Percentiles rank a stretch among this genome's conserved stretches.
Evolutionary conservation across 108 stramenopile genomes (phyloP).

Genomic region (Bacterosira constricta): DNA sequence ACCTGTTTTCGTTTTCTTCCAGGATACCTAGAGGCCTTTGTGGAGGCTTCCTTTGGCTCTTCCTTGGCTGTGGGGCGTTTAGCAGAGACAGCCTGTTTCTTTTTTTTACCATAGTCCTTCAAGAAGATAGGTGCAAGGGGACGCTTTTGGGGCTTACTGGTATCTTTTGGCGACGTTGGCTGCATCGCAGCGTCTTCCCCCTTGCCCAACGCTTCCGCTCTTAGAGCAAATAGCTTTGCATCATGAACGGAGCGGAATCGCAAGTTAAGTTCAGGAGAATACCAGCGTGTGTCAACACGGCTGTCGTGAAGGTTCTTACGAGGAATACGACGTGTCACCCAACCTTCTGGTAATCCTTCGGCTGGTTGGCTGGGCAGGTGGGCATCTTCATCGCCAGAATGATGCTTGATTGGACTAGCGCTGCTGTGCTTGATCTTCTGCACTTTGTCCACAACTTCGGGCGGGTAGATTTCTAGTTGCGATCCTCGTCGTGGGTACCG

Average conservation of each 20-base stretch:
- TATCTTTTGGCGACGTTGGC: not conserved
- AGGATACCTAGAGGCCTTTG: slow-evolving; percentile 15
- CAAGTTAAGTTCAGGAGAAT: too few species aligned
- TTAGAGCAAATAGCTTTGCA: too few species aligned
- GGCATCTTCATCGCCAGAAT: too few species aligned
- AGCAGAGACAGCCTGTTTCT: not conserved
- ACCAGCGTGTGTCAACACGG: too few species aligned
- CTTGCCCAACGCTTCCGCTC: too few species aligned
- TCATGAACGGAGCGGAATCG: too few species aligned
- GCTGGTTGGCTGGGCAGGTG: too few species aligned
- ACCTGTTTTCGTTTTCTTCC: slow-evolving; percentile 3
- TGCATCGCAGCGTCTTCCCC: not conserved
- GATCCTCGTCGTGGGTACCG: not conserved
- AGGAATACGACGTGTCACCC: too few species aligned
- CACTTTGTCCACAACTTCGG: too few species aligned
- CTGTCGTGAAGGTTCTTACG: too few species aligned
- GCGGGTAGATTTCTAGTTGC: not conserved
- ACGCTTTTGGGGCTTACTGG: not conserved
- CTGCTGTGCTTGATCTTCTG: not conserved
- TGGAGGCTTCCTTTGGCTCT: not conserved
- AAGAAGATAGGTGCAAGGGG: slow-evolving; percentile 21
- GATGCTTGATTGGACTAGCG: too few species aligned
- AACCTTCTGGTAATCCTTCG: too few species aligned
- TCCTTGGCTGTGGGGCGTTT: not conserved
- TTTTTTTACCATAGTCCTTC: slow-evolving; percentile 10